These are phyloP conservation scores for Ceratocystiopsis brevicomis DNA, from an alignment of 2,329 filamentous ascomycete genomes.

Conservation along the genomic window DNA sequence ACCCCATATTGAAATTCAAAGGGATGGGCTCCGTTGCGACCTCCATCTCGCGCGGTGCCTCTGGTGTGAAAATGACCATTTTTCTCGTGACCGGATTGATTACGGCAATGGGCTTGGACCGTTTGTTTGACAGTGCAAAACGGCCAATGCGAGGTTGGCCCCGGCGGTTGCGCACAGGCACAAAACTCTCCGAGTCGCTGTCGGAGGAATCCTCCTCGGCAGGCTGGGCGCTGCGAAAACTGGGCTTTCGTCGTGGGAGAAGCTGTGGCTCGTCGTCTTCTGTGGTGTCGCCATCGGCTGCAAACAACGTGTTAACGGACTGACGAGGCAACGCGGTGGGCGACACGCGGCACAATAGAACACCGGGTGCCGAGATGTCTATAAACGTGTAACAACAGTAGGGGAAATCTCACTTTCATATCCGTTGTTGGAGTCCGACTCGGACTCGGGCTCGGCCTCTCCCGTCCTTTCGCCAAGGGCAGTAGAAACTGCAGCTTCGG, in stretches of 20 bases:
- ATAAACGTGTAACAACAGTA: not conserved
- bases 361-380: not conserved
- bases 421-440: constrained; percentile 14
- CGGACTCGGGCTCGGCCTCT: not conserved
- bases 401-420: constrained; percentile 36
- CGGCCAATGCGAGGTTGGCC: constrained; percentile 35
- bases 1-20: too few species aligned
- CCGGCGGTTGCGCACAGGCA: constrained; percentile 25
- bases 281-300: constrained; percentile 43
- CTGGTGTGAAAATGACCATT: constrained; percentile 44
- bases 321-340: constrained; percentile 16
- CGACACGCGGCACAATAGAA: constrained; percentile 2
- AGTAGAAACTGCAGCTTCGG: not conserved
- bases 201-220: constrained; percentile 26
- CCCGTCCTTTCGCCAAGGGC: not conserved
- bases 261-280: constrained; percentile 38
- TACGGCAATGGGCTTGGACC: constrained; percentile 39
- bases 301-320: constrained; percentile 10
- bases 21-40: not conserved
- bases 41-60: constrained; percentile 13
- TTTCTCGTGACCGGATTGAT: constrained; percentile 37
- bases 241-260: constrained; percentile 23
- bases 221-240: constrained; percentile 14
- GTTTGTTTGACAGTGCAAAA: constrained; percentile 33
- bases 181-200: constrained; percentile 33